phyloP scores from a whole-genome alignment of 2,329 filamentous ascomycete genomes.

The Ascochyta rabiei region DNA sequence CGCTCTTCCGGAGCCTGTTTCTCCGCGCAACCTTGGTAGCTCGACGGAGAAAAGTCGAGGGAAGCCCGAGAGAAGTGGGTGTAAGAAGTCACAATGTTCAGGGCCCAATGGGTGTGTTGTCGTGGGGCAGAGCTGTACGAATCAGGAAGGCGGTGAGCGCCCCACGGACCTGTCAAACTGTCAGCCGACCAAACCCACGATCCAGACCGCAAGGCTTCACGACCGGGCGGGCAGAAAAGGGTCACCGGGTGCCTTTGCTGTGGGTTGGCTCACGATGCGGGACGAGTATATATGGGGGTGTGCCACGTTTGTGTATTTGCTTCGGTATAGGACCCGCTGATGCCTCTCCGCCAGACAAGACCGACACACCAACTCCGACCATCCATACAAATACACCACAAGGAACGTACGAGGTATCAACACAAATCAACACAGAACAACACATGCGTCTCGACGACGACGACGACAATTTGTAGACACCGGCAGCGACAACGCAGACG shows the following conservation, averaged over 20 bases:
- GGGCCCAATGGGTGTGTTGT: slow-evolving; percentile 30
- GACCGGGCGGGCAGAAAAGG: slow-evolving; percentile 18
- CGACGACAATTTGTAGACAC: slow-evolving; percentile 18
- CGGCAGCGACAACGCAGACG: slow-evolving; percentile 22
- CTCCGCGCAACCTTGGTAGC: slow-evolving; percentile 3
- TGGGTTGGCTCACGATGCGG: slow-evolving; percentile 15
- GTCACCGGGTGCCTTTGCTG: slow-evolving; percentile 23
- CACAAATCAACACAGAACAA: neutral
- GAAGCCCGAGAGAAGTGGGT: slow-evolving; percentile 16
- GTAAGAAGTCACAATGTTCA: slow-evolving; percentile 18
- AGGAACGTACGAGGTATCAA: slow-evolving; percentile 4
- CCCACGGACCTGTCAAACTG: slow-evolving; percentile 7
- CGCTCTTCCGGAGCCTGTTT: slow-evolving; percentile 3
- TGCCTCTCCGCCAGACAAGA: neutral
- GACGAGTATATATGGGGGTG: slow-evolving; percentile 16
- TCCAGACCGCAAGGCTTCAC: slow-evolving; percentile 36
- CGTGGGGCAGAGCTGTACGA: slow-evolving; percentile 18
- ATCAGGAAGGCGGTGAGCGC: slow-evolving; percentile 36
- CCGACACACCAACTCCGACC: slow-evolving; percentile 3
- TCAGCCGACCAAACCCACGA: slow-evolving; percentile 35
- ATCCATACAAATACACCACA: slow-evolving; percentile 15
- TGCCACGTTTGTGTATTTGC: slow-evolving; percentile 29
- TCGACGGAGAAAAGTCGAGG: slow-evolving; percentile 1
- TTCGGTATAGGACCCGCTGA: slow-evolving; percentile 1
- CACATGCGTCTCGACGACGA: neutral